Evolutionary conservation across 176 grass and related monocot species (phyloP).

Genomic region (Rhipidocladum racemiflorum): DNA sequence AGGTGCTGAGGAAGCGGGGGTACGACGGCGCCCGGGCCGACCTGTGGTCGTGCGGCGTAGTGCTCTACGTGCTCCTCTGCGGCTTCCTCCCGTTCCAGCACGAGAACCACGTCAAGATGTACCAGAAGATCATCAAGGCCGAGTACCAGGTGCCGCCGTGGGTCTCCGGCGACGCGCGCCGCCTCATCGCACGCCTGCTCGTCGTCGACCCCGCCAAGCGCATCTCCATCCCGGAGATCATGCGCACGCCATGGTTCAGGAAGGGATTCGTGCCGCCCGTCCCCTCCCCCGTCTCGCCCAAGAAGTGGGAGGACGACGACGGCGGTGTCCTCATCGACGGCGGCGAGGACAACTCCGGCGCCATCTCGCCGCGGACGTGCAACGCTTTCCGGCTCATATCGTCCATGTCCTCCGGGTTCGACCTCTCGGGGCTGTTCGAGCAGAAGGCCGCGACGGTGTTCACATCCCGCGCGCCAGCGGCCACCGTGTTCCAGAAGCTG

Average conservation of each 20-base stretch:
- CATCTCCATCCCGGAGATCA: slow-evolving; percentile 67
- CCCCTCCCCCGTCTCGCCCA: slow-evolving; percentile 8
- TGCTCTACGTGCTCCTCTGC: slow-evolving; percentile 86
- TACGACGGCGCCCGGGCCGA: slow-evolving; percentile 80
- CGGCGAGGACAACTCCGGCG: not conserved
- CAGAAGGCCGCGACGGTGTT: slow-evolving; percentile 60
- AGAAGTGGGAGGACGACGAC: slow-evolving; percentile 9
- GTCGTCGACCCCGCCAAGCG: slow-evolving; percentile 73
- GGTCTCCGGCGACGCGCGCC: slow-evolving; percentile 72
- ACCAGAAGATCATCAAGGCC: slow-evolving; percentile 83
- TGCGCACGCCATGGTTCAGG: slow-evolving; percentile 69
- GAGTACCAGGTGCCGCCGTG: slow-evolving; percentile 78
- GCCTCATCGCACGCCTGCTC: slow-evolving; percentile 72
- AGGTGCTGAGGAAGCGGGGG: slow-evolving; percentile 74
- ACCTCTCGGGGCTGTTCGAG: slow-evolving; percentile 80
- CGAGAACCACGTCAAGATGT: slow-evolving; percentile 79
- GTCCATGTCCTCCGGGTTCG: slow-evolving; percentile 92
- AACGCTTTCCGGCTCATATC: slow-evolving; percentile 98
- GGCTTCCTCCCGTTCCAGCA: slow-evolving; percentile 88
- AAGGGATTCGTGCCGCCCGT: slow-evolving; percentile 47
- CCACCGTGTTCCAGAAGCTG: slow-evolving; percentile 47
- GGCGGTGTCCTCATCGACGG: not conserved
- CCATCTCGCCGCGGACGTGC: slow-evolving; percentile 65
- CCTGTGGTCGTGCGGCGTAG: slow-evolving; percentile 95
- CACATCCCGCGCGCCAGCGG: slow-evolving; percentile 56